Base-by-base conservation (phyloP, 768 basidiomycete species). In the Naganishia onofrii region DNA sequence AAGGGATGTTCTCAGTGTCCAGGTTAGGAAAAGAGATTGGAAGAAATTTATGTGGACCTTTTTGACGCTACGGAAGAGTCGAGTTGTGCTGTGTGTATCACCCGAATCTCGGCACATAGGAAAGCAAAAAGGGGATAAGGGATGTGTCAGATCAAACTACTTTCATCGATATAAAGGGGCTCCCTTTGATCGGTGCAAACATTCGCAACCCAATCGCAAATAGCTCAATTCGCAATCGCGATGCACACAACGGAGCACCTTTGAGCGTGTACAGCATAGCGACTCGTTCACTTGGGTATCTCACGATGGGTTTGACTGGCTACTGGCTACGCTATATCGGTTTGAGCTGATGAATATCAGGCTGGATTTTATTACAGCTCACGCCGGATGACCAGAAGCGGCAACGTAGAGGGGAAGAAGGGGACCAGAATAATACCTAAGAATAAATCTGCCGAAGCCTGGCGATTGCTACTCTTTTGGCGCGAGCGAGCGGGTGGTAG, bases 271-370 rank as follows among this genome's bases (percentile, higher is more conserved):
- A 21, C 44, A 17, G 21, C 44, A 15, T 8, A 3, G 8, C 21
- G 17, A 46, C 44, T n/a, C n/a, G n/a, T n/a, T n/a, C n/a, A 46
- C 7, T 46, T 21, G 5, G 44, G 21, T 42, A 51, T 51, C 48
- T 51, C 48, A 51, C 48, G 48, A 51, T 51, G 48, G 48, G 48
- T 51, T 51, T 51, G 34, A 4, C 34, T 36, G 12, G n/a, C n/a
- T n/a, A n/a, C n/a, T 42, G 48, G 46, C 46, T 51, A 51, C 48
- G 48, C 48, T 7, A 51, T 23, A 26, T 23, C 23, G 21, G 21
- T n/a, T n/a, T 51, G 48, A 51, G 21, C n/a, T n/a, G n/a, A n/a
- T 51, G n/a, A 23, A 51, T 51, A 51, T 51, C 48, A 51, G 48
- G 48, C 48, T 51, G 48, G 46, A 5, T n/a, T n/a, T n/a, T n/a